Conservation (phyloP, 352 stramenopile genomes). For the Phytophthora idaei region DNA sequence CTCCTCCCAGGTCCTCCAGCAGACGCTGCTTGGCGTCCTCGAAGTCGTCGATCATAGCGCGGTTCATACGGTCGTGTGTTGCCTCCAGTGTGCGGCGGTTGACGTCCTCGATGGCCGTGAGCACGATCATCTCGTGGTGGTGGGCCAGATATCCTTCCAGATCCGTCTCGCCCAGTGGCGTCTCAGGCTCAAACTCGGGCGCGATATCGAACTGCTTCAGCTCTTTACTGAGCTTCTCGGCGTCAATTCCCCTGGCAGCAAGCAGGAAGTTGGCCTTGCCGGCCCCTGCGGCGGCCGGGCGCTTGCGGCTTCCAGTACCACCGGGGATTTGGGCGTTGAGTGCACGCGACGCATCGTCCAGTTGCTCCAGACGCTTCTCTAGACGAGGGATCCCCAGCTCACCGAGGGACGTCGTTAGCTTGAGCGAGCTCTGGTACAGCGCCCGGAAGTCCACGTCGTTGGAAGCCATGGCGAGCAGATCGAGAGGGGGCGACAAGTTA, state of each 20-base stretch:
- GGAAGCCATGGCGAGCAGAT: conserved; percentile 37
- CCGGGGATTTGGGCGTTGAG: conserved; percentile 41
- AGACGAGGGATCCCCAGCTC: conserved; percentile 78
- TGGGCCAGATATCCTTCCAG: conserved; percentile 89
- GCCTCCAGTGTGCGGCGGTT: conserved; percentile 79
- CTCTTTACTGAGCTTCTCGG: conserved; percentile 86
- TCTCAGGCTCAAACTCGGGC: conserved; percentile 77
- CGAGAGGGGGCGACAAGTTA: conserved; percentile 4
- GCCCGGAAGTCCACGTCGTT: conserved; percentile 84
- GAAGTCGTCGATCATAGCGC: conserved; percentile 89
- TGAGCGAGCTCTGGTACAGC: conserved; percentile 88
- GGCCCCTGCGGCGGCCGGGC: conserved; percentile 36
- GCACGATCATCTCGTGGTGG: conserved; percentile 92
- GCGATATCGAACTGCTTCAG: conserved; percentile 81
- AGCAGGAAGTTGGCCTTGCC: conserved; percentile 89
- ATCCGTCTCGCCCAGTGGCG: conserved; percentile 84
- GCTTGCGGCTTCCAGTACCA: conserved; percentile 49
- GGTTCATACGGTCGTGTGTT: conserved; percentile 86
- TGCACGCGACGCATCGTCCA: conserved; percentile 70
- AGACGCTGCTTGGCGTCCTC: conserved; percentile 77
- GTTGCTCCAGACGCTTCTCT: conserved; percentile 82
- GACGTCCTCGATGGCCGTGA: conserved; percentile 90
- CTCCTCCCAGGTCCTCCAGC: conserved; percentile 69
- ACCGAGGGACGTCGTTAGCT: conserved; percentile 81
- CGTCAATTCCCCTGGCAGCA: conserved; percentile 84